phyloP scores from a whole-genome alignment of 495 filamentous ascomycete species.

The Talaromyces borbonicus region DNA sequence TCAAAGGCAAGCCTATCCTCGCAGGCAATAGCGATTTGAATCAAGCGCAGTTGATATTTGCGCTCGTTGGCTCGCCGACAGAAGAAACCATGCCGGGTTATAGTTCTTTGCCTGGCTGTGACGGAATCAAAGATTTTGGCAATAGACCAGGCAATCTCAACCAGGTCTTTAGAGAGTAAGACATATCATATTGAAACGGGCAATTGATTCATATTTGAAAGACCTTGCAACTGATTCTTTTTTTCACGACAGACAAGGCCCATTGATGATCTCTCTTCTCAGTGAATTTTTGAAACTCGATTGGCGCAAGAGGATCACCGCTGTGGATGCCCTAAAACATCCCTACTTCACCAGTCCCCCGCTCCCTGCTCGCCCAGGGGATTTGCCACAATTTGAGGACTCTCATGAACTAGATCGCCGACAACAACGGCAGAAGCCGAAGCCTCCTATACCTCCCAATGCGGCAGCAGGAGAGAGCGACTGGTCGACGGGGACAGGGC shows the following conservation, averaged over 20 bases:
- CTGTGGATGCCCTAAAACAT: constrained; percentile 87
- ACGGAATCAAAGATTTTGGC: constrained; percentile 58
- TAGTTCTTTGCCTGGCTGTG: constrained; percentile 68
- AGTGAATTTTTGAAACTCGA: constrained; percentile 79
- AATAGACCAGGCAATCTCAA: constrained; percentile 55
- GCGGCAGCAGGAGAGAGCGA: constrained; percentile 72
- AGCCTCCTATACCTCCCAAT: constrained; percentile 84
- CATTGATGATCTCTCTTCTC: constrained; percentile 66
- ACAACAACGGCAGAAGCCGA: constrained; percentile 68
- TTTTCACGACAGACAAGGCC: constrained; percentile 29
- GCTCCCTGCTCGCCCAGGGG: constrained; percentile 67
- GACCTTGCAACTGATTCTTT: constrained; percentile 2
- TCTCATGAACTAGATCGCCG: constrained; percentile 92
- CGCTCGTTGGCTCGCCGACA: constrained; percentile 83
- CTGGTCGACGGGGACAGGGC: constrained; percentile 30
- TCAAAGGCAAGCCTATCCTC: constrained; percentile 85
- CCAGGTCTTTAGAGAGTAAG: constrained; percentile 62
- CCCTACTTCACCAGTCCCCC: constrained; percentile 78
- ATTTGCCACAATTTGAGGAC: constrained; percentile 82
- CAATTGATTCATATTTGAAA: neutral
- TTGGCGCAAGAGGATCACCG: constrained; percentile 80
- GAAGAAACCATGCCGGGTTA: constrained; percentile 93
- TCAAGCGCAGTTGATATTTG: constrained; percentile 85
- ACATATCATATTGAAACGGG: neutral
- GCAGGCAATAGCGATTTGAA: constrained; percentile 80